Base-by-base conservation (phyloP, 371 early-diverging fungal species). In the Basidiobolus meristosporus region DNA sequence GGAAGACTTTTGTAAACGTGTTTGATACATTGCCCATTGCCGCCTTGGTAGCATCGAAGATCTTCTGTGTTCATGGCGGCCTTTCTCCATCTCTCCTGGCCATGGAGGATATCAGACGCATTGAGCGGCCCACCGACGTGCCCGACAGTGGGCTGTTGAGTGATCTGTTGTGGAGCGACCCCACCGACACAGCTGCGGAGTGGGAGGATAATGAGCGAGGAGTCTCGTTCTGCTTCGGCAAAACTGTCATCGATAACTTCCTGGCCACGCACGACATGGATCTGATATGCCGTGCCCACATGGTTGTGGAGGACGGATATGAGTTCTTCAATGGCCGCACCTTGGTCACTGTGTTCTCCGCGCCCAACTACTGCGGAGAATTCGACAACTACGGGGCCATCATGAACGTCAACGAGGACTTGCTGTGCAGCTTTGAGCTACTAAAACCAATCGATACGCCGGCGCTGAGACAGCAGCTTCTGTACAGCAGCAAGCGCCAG, bases 151-250 rank as follows among this genome's bases (percentile, higher is more conserved):
- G 82, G 1, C 53, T 82, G n/a, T 50, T 84, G 36, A 77, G 77
- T 46, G 82, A 85, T 59, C 54, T 99, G 28, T 56, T 99, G 36
- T 95, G 96, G 96, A 80, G 87, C 0, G 86, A 85, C 46, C 86
- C 86, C 2, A 75, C 81, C 21, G 79, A 81, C 43, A 70, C 65
- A 3, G 66, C 71, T 7, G 50, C 62, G 26, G 83, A 83, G 22
- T 96, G 97, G 96, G 90, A 89, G 53, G 93, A 95, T 47, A 98
- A 93, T 56, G 99, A 97, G 42, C 73, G 99, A 31, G 99, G 99
- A 3, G 98, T 98, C 3, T 77, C 77, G n/a, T 93, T 82, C 48
- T 87, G 88, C 41, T 98, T 97, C 65, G 93, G 99, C 11, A 70
- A 77, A 35, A 69, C 76, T 38, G 74, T 91, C 32, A 83, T 98